phyloP scores from a whole-genome alignment of 768 basidiomycete species.

The Pilatotrama ljubarskyi region DNA sequence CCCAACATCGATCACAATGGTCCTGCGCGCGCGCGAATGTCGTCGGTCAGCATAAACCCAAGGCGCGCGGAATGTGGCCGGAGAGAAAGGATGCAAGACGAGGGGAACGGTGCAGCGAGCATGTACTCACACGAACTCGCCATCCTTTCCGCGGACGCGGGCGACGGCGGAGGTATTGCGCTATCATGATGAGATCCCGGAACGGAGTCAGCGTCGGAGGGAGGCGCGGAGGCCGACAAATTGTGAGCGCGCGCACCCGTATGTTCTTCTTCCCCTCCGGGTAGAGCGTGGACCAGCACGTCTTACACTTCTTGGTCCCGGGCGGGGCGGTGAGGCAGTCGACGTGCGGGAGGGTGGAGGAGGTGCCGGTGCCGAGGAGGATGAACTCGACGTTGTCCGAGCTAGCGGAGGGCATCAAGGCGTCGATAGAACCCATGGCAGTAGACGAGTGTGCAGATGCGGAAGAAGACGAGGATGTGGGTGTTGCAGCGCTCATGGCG shows the following conservation, averaged over 20 bases:
- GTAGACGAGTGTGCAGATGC: background rate
- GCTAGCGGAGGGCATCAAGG: conserved; percentile 3
- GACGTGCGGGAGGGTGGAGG: conserved; percentile 66
- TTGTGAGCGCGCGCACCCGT: conserved; percentile 36
- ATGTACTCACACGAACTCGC: conserved; percentile 50
- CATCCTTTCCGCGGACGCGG: conserved; percentile 44
- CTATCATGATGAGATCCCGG: conserved; percentile 19
- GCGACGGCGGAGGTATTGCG: conserved; percentile 79
- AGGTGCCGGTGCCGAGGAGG: conserved; percentile 84
- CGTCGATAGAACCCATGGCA: conserved; percentile 17
- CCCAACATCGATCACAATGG: conserved; percentile 81
- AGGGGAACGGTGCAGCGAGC: background rate
- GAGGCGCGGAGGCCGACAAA: background rate
- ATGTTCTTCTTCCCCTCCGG: conserved; percentile 81
- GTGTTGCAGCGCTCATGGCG: background rate
- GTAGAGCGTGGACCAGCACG: conserved; percentile 66
- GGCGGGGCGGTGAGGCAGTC: conserved; percentile 75
- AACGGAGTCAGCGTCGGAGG: conserved; percentile 1
- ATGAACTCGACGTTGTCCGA: conserved; percentile 56
- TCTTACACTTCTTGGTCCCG: conserved; percentile 50
- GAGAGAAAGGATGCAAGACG: background rate
- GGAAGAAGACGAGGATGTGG: background rate
- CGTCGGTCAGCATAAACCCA: background rate
- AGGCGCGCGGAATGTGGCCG: background rate
- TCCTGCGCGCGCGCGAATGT: conserved; percentile 41